Base-by-base conservation (phyloP, 495 filamentous ascomycete genomes). In the Alectoria sarmentosa region DNA sequence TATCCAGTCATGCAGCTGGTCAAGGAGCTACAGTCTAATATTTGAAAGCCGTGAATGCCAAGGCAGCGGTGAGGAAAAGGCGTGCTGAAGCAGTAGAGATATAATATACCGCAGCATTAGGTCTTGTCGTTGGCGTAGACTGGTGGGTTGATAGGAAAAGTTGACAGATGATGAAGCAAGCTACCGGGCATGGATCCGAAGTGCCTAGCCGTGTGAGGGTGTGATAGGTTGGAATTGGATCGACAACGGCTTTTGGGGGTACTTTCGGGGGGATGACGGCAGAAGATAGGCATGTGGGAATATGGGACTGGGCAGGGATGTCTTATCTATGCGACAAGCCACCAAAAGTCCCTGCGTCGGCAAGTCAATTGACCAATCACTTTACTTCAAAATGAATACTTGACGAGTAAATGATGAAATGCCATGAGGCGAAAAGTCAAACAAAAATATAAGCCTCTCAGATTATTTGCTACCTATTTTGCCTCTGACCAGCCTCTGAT, bases 261-360 rank as follows among this genome's bases (percentile, higher is more conserved):
- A 14, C 13, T 30, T 5, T 4, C n/a, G n/a, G n/a, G n/a, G n/a
- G n/a, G 42, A 57, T 42, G 49, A 57, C 49, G 49, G 36, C 48
- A 28, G 37, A 42, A 9, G 26, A 14, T 21, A n/a, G n/a, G n/a
- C n/a, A n/a, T n/a, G n/a, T n/a, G n/a, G n/a, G n/a, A n/a, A n/a
- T n/a, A n/a, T n/a, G n/a, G n/a, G n/a, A n/a, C n/a, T 9, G 11
- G 21, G 23, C 49, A 59, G 26, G 63, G 63, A 60, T 60, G 34
- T 15, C 62, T 65, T 65, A 65, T 65, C 63, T 65, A 65, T 65
- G 63, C 63, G 63, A 65, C 63, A 46, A 46, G 62, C 48, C 48
- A 63, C 37, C 17, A 44, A 48, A 17, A 60, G 63, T 60, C 63
- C 63, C 63, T 65, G 63, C 63, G 54, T 65, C 56, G 63, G 57